These are phyloP conservation scores for Rhodotorula graminis DNA, from an alignment of 768 basidiomycete genomes.

Conservation along the genomic window DNA sequence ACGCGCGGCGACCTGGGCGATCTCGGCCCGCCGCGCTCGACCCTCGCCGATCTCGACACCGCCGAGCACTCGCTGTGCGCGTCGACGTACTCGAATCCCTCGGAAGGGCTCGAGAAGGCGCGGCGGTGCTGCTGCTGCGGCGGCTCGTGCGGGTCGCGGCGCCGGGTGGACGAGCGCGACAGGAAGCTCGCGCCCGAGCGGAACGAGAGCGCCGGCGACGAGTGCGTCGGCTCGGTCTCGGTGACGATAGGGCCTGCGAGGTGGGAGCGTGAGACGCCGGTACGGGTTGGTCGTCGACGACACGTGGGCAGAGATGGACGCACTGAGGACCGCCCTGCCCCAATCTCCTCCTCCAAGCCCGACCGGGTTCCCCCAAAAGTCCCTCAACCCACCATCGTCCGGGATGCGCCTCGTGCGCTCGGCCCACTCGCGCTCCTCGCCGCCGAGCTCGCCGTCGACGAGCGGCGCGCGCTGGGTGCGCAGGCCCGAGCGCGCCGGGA, in stretches of 20 bases:
- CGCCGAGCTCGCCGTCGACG: not conserved
- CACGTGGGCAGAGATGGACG: not conserved
- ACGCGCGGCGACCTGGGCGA: no score
- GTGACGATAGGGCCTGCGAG: constrained; percentile 7
- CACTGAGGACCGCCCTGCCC: constrained; percentile 10
- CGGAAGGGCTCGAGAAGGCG: not conserved
- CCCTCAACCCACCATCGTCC: constrained; percentile 1
- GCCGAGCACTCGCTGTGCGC: no score
- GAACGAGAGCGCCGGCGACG: not conserved
- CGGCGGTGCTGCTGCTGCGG: not conserved
- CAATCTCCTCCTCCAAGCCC: not conserved
- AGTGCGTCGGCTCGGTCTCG: constrained; percentile 11
- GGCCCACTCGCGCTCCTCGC: constrained; percentile 3
- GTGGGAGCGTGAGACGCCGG: not conserved
- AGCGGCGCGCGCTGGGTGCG: not conserved
- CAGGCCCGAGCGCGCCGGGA: constrained; percentile 4
- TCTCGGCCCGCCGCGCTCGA: no score
- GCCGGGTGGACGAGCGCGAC: not conserved
- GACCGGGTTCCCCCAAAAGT: constrained; percentile 10
- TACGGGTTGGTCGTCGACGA: no score
- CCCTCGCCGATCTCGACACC: no score
- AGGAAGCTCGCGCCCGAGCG: not conserved
- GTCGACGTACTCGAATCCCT: no score
- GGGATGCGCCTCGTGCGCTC: not conserved
- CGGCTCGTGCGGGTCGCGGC: no score